phyloP scores from a whole-genome alignment of 176 grass and related monocot species.

The Olyra latifolia region DNA sequence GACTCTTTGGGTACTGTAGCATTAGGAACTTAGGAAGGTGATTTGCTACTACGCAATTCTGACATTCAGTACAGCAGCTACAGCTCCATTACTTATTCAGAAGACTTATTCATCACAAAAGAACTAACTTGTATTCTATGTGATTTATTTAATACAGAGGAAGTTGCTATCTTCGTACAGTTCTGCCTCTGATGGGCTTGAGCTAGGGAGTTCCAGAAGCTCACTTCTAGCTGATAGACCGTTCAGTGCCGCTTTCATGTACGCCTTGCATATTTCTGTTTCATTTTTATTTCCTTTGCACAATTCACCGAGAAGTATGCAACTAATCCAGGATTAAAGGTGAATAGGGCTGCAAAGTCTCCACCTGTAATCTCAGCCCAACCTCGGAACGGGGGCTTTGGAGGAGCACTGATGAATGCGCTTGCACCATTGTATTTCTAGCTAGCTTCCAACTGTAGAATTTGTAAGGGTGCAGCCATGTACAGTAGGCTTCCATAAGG shows the following conservation, averaged over 20 bases:
- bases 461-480: conserved; percentile 34
- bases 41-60: conserved; percentile 13
- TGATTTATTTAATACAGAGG: conserved; percentile 65
- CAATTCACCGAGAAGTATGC: conserved; percentile 10
- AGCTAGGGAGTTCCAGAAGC: conserved; percentile 44
- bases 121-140: conserved; percentile 28
- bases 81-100: neutral
- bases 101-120: conserved; percentile 18
- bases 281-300: neutral
- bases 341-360: conserved; percentile 24
- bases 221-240: conserved; percentile 47
- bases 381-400: neutral
- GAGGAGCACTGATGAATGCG: conserved; percentile 25
- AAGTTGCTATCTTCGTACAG: conserved; percentile 60
- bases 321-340: conserved; percentile 57
- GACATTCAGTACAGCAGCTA: neutral
- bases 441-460: conserved; percentile 26
- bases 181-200: conserved; percentile 43
- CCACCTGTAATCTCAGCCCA: conserved; percentile 27
- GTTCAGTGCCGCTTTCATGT: conserved; percentile 54
- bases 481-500: conserved; percentile 39
- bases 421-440: conserved; percentile 35
- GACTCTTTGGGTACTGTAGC: neutral
- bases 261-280: conserved; percentile 33
- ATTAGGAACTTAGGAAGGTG: neutral